Evolutionary conservation across 331 rosid genomes (phyloP), one percentile per base, ranked within the genome.

Genomic region (Phaseolus coccineus): DNA sequence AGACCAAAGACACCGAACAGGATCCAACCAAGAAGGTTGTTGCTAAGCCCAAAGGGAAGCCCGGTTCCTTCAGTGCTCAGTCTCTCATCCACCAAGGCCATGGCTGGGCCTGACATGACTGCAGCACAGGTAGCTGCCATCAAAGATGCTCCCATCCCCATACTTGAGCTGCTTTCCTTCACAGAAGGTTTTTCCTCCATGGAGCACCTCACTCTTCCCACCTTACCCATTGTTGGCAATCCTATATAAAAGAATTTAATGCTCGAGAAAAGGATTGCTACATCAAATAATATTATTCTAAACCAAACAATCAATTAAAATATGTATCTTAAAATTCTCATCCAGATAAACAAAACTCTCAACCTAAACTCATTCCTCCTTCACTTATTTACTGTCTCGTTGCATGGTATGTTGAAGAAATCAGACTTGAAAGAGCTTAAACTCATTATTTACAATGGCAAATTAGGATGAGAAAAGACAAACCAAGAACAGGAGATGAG

Each of bases 1-100:
- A 96, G 88, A 47, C 83, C 99, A 72, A 96, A 96, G 81, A 85
- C 93, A 71, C 84, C 98, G 0, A 90, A 42, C 11, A 96, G 87
- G 84, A 93, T 88, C 98, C 99, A 96, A 51, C 90, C 96, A 16
- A 96, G 94, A 82, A 87, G 82, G 85, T 93, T 96, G 91, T 93
- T 96, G 91, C 98, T 96, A 66, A 96, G 85, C 1, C 99, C 99
- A 78, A 93, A 93, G 15, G 99, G 99, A 77, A 96, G 96, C 28
- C 99, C 99, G 12, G 99, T 93, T 52, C 99, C 99, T 82, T 96
- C 99, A 16, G 99, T 96, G 89, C 78, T 79, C 88, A 96, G 0
- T 80, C 99, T 90, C 13, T 96, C 99, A 73, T 96, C 99, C 85
- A 96, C 99, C 88, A 96, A 76, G 39, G 94, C 98, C 93, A 91